Conservation (phyloP, 352 stramenopile genomes). For the Globisporangium irregulare region DNA sequence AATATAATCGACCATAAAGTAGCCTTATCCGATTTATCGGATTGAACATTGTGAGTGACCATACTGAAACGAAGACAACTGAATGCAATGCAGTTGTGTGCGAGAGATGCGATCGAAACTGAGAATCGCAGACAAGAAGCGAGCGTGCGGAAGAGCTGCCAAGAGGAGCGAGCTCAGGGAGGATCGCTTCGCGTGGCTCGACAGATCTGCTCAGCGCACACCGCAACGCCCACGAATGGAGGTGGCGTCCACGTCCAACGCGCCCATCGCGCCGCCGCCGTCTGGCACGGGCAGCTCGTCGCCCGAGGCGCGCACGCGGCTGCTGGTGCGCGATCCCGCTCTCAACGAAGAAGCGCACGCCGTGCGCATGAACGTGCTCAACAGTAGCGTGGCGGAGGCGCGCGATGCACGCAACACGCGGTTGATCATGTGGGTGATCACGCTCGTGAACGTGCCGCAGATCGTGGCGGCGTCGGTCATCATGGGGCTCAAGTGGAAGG, state of each 20-base stretch:
- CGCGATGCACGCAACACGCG: constrained; percentile 76
- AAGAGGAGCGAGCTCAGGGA: not conserved
- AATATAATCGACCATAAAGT: not conserved
- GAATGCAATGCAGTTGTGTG: not conserved
- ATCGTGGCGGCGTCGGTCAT: constrained; percentile 56
- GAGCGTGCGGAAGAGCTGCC: not conserved
- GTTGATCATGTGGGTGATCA: constrained; percentile 77
- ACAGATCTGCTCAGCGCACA: not conserved
- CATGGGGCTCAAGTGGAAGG: constrained; percentile 64
- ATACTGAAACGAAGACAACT: not conserved
- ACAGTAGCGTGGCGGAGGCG: constrained; percentile 77
- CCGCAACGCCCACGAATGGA: not conserved
- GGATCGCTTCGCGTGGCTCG: not conserved
- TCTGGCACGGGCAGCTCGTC: constrained; percentile 9
- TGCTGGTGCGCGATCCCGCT: constrained; percentile 26
- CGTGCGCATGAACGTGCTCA: constrained; percentile 82
- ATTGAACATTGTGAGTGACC: not conserved
- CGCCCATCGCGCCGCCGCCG: not conserved
- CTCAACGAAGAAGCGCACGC: constrained; percentile 66
- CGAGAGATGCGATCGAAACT: constrained; percentile 4
- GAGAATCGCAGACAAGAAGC: constrained; percentile 1
- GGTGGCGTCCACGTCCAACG: not conserved
- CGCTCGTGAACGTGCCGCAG: constrained; percentile 75
- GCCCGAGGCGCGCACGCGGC: constrained; percentile 27
- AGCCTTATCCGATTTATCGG: not conserved